phyloP scores from a whole-genome alignment of 192 early-diverging fungal species.

The Chytriomyces confervae region DNA sequence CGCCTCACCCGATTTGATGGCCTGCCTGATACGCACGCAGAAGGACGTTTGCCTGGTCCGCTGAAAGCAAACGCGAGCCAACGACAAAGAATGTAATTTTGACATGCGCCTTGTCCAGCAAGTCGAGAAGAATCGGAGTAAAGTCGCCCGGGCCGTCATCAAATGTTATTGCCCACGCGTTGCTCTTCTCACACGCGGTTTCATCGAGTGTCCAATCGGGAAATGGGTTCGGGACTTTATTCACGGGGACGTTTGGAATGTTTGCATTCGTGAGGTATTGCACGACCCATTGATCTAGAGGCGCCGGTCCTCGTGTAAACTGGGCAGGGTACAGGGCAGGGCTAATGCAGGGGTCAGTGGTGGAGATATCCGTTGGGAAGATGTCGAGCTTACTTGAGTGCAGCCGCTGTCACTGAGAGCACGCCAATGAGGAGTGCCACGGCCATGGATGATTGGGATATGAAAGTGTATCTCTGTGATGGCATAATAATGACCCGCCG shows the following conservation, averaged over 20 bases:
- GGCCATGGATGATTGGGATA: too few species aligned
- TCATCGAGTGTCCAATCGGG: slow-evolving; percentile 26
- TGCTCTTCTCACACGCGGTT: slow-evolving; percentile 9
- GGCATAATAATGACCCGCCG: too few species aligned
- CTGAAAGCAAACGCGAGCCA: slow-evolving; percentile 55
- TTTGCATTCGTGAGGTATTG: slow-evolving; percentile 14
- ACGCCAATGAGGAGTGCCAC: too few species aligned
- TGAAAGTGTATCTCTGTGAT: too few species aligned
- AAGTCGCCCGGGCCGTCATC: slow-evolving; percentile 57
- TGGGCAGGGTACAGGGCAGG: neutral
- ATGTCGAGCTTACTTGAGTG: neutral
- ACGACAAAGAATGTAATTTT: slow-evolving; percentile 79
- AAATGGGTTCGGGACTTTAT: neutral
- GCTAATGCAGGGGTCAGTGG: neutral
- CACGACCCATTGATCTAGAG: slow-evolving; percentile 8
- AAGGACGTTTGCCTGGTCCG: slow-evolving; percentile 36
- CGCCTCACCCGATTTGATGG: slow-evolving; percentile 61
- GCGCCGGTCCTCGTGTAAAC: slow-evolving; percentile 5
- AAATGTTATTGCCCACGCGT: slow-evolving; percentile 22
- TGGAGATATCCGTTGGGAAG: neutral
- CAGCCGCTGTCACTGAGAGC: neutral
- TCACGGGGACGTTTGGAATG: slow-evolving; percentile 14
- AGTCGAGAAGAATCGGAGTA: slow-evolving; percentile 60
- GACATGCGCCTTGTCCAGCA: slow-evolving; percentile 52
- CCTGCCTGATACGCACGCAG: slow-evolving; percentile 57